Evolutionary conservation across 106 monocot species (phyloP).

Genomic region (Dactylorhiza incarnata): DNA sequence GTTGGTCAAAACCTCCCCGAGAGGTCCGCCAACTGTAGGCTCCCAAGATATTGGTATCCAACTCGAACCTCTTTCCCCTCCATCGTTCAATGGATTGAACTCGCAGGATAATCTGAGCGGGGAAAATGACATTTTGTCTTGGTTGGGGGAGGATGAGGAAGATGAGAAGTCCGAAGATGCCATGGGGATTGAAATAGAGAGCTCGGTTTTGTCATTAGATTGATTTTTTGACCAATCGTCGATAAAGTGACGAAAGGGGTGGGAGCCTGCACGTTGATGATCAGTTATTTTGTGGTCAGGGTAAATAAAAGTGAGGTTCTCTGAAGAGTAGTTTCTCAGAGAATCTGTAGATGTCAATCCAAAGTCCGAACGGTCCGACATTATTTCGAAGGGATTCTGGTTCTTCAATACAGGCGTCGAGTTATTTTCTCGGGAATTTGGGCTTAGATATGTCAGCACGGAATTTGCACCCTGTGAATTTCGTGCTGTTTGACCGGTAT

Average conservation of each 20-base stretch:
- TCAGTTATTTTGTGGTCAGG: slow-evolving; percentile 8
- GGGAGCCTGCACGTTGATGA: slow-evolving; percentile 14
- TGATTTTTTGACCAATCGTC: slow-evolving; percentile 57
- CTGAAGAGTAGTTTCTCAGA: slow-evolving; percentile 25
- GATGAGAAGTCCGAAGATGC: slow-evolving; percentile 44
- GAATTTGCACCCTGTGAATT: slow-evolving; percentile 17
- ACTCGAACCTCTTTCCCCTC: slow-evolving; percentile 16
- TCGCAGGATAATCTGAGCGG: slow-evolving; percentile 47
- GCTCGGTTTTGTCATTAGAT: slow-evolving; percentile 40
- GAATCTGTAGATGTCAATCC: slow-evolving; percentile 27
- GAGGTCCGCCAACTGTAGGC: slow-evolving; percentile 70
- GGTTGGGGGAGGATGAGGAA: slow-evolving; percentile 37
- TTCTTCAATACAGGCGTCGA: slow-evolving; percentile 19
- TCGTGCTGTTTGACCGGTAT: background rate
- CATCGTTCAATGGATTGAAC: slow-evolving; percentile 28
- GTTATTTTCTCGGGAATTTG: slow-evolving; percentile 12
- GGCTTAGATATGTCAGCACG: slow-evolving; percentile 5
- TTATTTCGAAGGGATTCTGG: slow-evolving; percentile 30
- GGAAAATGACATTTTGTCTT: slow-evolving; percentile 42
- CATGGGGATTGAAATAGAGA: slow-evolving; percentile 67
- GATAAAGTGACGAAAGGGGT: slow-evolving; percentile 50
- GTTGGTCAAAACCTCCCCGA: slow-evolving; percentile 85
- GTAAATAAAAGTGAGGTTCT: slow-evolving; percentile 18
- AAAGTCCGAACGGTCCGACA: slow-evolving; percentile 17
- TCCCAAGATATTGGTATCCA: slow-evolving; percentile 70